Evolutionary conservation across 805 yeast species (phyloP), one percentile per base, ranked within the genome.

Genomic region (Schwanniomyces pseudopolymorphus): DNA sequence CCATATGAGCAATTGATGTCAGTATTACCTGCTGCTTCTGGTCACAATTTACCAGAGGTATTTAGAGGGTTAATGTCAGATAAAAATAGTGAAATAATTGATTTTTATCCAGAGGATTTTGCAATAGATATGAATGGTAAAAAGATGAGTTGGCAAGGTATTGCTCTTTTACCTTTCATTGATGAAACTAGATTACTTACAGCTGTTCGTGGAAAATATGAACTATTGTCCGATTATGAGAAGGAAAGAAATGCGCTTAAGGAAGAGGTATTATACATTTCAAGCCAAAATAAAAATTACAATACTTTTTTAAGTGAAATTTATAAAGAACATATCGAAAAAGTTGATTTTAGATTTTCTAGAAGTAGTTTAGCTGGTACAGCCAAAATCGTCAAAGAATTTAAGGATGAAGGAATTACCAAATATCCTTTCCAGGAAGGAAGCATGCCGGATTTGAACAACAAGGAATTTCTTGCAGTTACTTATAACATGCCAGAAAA

Each of bases 1-100:
- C 98, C 98, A 1, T 91, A 76, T 67, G 98, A 91, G 61, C 98
- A 91, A 66, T 75, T 91, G 56, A 90, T 90, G 96, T 84, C 95
- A 61, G 97, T 91, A 22, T 69, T 91, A 54, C 98, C 98, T 0
- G 96, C 97, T 4, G 96, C 94, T 2, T 88, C 96, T 0, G 88
- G 89, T 3, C 94, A 89, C 60, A 85, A 85, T 5, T 71, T 91
- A 33, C 98, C 98, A 0, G 83, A 79, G 43, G 80, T 87, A 4
- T 88, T 91, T 66, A 77, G 90, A 48, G 85, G 87, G 1, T 69
- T 91, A 57, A 91, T 91, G 98, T 79, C 82, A 7, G 80, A 84
- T 21, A 79, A 85, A 1, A 80, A 80, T 39, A 87, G 96, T 35
- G 95, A 86, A 44, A 89, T 91, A 50, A 84, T 87, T 52, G 97